Percentiles rank a stretch among this genome's conserved stretches.
Evolutionary conservation across 2,329 filamentous ascomycete genomes (phyloP).

Genomic region (Cladosporium sp.): DNA sequence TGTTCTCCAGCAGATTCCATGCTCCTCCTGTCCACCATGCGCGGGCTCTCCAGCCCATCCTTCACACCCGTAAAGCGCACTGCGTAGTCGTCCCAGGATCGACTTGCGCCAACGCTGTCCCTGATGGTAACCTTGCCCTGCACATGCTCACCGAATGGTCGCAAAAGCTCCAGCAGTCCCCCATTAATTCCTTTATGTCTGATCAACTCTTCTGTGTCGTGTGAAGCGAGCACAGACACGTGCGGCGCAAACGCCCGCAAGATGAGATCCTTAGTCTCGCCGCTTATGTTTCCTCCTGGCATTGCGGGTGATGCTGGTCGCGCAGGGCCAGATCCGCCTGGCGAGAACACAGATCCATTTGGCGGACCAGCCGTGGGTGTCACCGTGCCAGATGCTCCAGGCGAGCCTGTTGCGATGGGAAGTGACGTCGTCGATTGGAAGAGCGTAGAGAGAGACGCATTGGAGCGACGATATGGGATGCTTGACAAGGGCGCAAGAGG

Average conservation of each 20-base stretch:
- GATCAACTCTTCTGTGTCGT: slow-evolving; percentile 78
- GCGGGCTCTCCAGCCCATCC: slow-evolving; percentile 46
- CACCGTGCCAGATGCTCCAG: slow-evolving; percentile 38
- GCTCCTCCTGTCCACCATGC: slow-evolving; percentile 37
- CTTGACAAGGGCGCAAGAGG: slow-evolving; percentile 62
- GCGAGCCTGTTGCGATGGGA: slow-evolving; percentile 35
- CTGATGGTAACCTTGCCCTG: slow-evolving; percentile 85
- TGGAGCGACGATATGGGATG: slow-evolving; percentile 56
- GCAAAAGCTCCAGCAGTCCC: slow-evolving; percentile 79
- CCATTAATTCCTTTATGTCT: slow-evolving; percentile 79
- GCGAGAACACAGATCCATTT: slow-evolving; percentile 47
- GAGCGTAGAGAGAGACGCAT: slow-evolving; percentile 53
- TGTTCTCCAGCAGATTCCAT: slow-evolving; percentile 36
- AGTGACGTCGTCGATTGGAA: slow-evolving; percentile 53
- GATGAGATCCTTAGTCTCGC: slow-evolving; percentile 60
- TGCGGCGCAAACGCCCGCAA: slow-evolving; percentile 85
- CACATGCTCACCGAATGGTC: slow-evolving; percentile 87
- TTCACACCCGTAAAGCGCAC: slow-evolving; percentile 79
- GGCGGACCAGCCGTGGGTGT: slow-evolving; percentile 41
- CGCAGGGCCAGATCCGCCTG: slow-evolving; percentile 33
- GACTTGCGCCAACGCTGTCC: slow-evolving; percentile 83
- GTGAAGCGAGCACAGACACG: slow-evolving; percentile 81
- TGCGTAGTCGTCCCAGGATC: slow-evolving; percentile 84
- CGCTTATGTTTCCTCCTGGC: slow-evolving; percentile 42
- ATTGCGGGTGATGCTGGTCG: slow-evolving; percentile 39